Evolutionary conservation across 306 rosid genomes (phyloP), one percentile per base, ranked within the genome.

Genomic region (Glycine latifolia): DNA sequence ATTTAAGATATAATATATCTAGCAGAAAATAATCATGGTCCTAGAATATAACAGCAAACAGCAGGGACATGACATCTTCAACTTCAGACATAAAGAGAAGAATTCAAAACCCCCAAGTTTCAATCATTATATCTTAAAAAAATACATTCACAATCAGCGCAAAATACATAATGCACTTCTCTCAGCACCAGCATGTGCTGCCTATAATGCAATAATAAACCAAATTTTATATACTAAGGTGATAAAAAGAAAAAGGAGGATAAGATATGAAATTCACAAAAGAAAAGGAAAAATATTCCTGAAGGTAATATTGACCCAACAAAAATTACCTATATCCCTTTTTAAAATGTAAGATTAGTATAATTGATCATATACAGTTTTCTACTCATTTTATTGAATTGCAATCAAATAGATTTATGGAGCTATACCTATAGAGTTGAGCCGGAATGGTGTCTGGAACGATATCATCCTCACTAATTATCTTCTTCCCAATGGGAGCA

Each of bases 401-500:
- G 83, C 41, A 26, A 77, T 14, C 16, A 43, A 52, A 67, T 15
- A 49, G 68, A 3, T 58, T 70, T 52, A 53, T 7, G 72, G 61
- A 62, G 35, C 43, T 15, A 46, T 85, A 96, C 99, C 99, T 89
- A 71, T 87, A 91, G 26, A 96, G 98, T 87, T 86, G 88, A 74
- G 98, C 94, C 86, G 97, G 94, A 86, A 89, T 82, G 59, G 90
- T 71, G 89, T 96, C 99, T 31, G 97, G 97, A 80, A 91, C 73
- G 9, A 92, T 83, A 84, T 96, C 99, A 86, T 96, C 99, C 80
- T 96, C 99, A 44, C 81, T 48, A 35, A 86, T 75, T 52, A 96
- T 91, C 88, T 93, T 96, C 91, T 96, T 96, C 75, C 93, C 98
- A 82, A 96, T 96, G 48, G 99, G 99, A 78, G 99, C 99, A 85